phyloP scores from a whole-genome alignment of 768 basidiomycete species.

The Glaciozyma antarctica region DNA sequence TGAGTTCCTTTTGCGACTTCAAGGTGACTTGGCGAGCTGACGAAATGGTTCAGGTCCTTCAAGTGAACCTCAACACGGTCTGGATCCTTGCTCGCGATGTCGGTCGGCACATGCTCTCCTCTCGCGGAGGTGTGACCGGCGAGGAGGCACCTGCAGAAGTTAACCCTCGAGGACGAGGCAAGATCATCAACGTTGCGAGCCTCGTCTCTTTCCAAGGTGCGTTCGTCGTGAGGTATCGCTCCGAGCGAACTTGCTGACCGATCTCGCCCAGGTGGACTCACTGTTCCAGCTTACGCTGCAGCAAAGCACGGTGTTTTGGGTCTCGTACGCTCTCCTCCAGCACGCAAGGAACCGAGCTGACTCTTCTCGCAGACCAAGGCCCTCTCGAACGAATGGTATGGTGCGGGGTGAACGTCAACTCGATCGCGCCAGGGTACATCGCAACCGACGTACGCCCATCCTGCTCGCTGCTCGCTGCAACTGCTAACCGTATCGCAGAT shows the following conservation, averaged over 20 bases:
- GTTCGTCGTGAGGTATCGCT: slow-evolving; percentile 9
- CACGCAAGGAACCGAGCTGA: slow-evolving; percentile 43
- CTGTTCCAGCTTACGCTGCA: slow-evolving; percentile 80
- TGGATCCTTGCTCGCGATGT: slow-evolving; percentile 78
- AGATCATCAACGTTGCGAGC: slow-evolving; percentile 62
- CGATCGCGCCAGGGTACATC: slow-evolving; percentile 51
- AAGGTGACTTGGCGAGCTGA: slow-evolving; percentile 15
- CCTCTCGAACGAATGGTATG: slow-evolving; percentile 86
- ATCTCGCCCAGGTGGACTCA: slow-evolving; percentile 44
- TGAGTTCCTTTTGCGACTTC: slow-evolving; percentile 31
- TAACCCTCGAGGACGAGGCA: slow-evolving; percentile 47
- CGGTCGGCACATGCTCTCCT: slow-evolving; percentile 73
- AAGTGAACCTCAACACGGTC: slow-evolving; percentile 77
- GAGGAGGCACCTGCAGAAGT: slow-evolving; percentile 36
- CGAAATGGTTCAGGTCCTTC: slow-evolving; percentile 51
- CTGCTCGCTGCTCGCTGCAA: too few relatives aligned
- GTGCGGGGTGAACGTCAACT: slow-evolving; percentile 79
- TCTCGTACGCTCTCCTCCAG: not conserved
- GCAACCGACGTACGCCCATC: slow-evolving; percentile 44
- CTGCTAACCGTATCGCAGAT: slow-evolving; percentile 48
- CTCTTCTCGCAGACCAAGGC: slow-evolving; percentile 57
- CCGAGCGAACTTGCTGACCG: not conserved
- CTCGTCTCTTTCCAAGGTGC: slow-evolving; percentile 35
- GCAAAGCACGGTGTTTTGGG: slow-evolving; percentile 67
- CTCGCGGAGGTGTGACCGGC: slow-evolving; percentile 44